A percentile compares a stretch with the other conserved stretches of the same genome.
These are phyloP conservation scores for Blastobotrys capitulatus DNA, from an alignment of 1,139 yeast species.

Conservation along the genomic window DNA sequence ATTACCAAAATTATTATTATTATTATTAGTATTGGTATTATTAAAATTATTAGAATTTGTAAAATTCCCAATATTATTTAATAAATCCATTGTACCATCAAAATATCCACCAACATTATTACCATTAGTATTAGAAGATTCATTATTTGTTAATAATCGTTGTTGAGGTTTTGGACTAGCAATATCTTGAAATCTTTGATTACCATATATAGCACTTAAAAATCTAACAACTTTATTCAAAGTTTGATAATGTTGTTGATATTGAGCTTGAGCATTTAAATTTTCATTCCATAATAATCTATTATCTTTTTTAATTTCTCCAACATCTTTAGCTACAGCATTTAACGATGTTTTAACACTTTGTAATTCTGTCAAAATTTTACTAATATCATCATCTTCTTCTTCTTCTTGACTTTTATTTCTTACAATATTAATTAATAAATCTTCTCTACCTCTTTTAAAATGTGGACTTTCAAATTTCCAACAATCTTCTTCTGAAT, in stretches of 20 bases:
- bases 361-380: slow-evolving; percentile 53
- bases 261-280: slow-evolving; percentile 38
- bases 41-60: neutral
- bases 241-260: slow-evolving; percentile 85
- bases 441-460: slow-evolving; percentile 60
- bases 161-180: slow-evolving; percentile 15
- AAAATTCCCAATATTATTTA: neutral
- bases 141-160: slow-evolving; percentile 4
- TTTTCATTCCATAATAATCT: slow-evolving; percentile 90
- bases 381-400: slow-evolving; percentile 32
- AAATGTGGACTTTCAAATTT: slow-evolving; percentile 80
- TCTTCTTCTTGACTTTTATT: slow-evolving; percentile 36
- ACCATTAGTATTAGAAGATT: neutral
- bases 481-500: slow-evolving; percentile 55
- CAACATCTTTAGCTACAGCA: slow-evolving; percentile 75
- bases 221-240: slow-evolving; percentile 82
- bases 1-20: neutral
- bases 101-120: no score
- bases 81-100: neutral
- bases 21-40: neutral
- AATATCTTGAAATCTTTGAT: slow-evolving; percentile 36
- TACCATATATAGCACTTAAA: slow-evolving; percentile 74
- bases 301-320: slow-evolving; percentile 80
- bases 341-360: slow-evolving; percentile 55
- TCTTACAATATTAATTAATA: slow-evolving; percentile 65